Percentiles rank a stretch among this genome's conserved stretches.
phyloP scores from a whole-genome alignment of 2,329 filamentous ascomycete species.

The Thielaviopsis musarum region DNA sequence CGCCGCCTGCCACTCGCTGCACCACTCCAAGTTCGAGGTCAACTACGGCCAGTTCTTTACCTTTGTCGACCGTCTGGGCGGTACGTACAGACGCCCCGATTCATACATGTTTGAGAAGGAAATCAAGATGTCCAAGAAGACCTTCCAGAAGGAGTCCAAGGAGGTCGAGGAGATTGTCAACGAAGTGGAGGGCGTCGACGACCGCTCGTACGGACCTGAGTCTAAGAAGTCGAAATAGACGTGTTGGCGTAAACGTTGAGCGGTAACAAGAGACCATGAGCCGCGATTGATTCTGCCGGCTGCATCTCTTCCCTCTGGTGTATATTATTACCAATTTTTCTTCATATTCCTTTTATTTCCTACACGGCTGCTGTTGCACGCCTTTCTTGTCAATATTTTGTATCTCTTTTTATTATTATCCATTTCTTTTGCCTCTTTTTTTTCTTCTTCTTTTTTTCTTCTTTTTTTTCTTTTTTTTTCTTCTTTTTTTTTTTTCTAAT shows the following conservation, averaged over 20 bases:
- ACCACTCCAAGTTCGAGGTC: conserved; percentile 44
- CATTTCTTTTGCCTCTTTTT: not conserved
- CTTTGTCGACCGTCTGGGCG: conserved; percentile 74
- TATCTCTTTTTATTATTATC: not conserved
- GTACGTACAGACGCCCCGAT: conserved; percentile 75
- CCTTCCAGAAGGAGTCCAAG: conserved; percentile 62
- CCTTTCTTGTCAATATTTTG: not conserved
- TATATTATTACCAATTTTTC: not conserved
- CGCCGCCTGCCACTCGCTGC: conserved; percentile 67
- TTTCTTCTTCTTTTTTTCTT: not conserved
- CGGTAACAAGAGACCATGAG: not conserved
- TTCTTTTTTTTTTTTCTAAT: not conserved
- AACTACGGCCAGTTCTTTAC: conserved; percentile 95
- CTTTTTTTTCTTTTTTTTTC: not conserved
- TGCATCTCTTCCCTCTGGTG: not conserved
- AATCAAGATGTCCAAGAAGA: conserved; percentile 64
- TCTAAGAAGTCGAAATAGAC: conserved; percentile 30
- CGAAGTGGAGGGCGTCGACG: conserved; percentile 47
- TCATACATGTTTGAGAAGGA: conserved; percentile 71
- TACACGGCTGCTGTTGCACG: not conserved
- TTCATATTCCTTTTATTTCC: not conserved
- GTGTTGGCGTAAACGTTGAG: not conserved
- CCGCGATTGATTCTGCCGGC: no score
- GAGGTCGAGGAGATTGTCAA: conserved; percentile 63
- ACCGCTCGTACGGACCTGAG: conserved; percentile 29